phyloP scores from a whole-genome alignment of 805 yeast species.

The Jamesozyma rosinii region DNA sequence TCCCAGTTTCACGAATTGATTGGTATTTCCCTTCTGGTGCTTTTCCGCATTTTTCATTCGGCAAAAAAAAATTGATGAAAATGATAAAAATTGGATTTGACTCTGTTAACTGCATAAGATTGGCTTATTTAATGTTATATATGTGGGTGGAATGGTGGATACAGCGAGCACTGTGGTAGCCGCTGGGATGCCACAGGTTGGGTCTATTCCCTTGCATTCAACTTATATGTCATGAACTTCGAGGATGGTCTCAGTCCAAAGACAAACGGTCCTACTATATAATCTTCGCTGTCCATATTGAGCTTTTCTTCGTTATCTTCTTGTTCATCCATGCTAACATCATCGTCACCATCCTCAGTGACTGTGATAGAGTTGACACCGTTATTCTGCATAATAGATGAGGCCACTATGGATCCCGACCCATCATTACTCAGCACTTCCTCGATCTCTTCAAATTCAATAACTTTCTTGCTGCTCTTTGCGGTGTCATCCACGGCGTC shows the following conservation, averaged over 20 bases:
- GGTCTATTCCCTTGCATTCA: conserved; percentile 3
- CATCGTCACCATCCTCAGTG: conserved; percentile 10
- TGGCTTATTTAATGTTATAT: no score
- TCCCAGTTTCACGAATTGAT: no score
- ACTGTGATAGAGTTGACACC: background rate
- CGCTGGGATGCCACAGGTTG: no score
- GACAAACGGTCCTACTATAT: conserved; percentile 13
- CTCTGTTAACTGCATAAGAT: background rate
- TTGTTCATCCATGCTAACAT: conserved; percentile 10
- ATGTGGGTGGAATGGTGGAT: no score
- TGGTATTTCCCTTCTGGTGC: no score
- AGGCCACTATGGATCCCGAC: background rate
- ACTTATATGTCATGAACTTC: conserved; percentile 56
- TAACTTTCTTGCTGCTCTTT: conserved; percentile 1
- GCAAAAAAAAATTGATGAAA: no score
- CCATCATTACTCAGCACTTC: background rate
- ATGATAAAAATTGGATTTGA: background rate
- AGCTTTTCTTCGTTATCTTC: conserved; percentile 12
- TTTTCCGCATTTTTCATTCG: background rate
- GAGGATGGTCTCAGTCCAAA: conserved; percentile 52
- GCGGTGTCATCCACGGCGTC: background rate
- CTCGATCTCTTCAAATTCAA: conserved; percentile 4
- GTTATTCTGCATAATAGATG: background rate
- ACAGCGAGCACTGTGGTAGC: no score
- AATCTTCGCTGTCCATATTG: background rate